Percentiles rank a stretch among this genome's conserved stretches.
phyloP scores from a whole-genome alignment of 1,139 yeast genomes.

The Blastobotrys elegans region DNA sequence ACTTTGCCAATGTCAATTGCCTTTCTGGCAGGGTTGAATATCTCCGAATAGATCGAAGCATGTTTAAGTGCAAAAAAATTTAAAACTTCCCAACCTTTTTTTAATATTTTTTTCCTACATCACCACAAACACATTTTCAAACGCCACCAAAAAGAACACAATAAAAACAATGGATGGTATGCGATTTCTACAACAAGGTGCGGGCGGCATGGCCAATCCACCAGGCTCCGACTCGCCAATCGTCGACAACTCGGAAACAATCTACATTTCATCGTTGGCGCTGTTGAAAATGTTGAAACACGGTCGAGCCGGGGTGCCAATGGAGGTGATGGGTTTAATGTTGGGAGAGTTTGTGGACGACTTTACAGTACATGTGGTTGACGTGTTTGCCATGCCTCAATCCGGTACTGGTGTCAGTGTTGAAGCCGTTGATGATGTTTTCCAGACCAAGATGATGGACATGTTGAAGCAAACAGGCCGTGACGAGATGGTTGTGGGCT shows the following conservation, averaged over 20 bases:
- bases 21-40: slow-evolving; percentile 1
- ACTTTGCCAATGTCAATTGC: slow-evolving; percentile 1
- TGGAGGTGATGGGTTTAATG: slow-evolving; percentile 99
- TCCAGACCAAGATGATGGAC: slow-evolving; percentile 99
- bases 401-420: slow-evolving; percentile 94
- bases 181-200: slow-evolving; percentile 64
- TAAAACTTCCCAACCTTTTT: background rate
- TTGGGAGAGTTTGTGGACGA: slow-evolving; percentile 98
- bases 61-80: background rate
- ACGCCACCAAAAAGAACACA: slow-evolving; percentile 6
- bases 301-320: slow-evolving; percentile 98
- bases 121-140: slow-evolving; percentile 6
- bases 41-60: background rate
- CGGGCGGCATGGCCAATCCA: slow-evolving; percentile 35
- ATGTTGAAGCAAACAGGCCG: slow-evolving; percentile 98
- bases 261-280: slow-evolving; percentile 92
- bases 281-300: slow-evolving; percentile 94
- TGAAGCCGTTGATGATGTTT: slow-evolving; percentile 98
- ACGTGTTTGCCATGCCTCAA: slow-evolving; percentile 99
- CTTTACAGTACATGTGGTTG: slow-evolving; percentile 93
- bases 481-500: slow-evolving; percentile 97
- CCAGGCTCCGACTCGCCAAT: slow-evolving; percentile 59
- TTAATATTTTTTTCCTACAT: too few species aligned
- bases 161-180: slow-evolving; percentile 68
- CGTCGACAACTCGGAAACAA: slow-evolving; percentile 93